A percentile compares a stretch with the other conserved stretches of the same genome.
Conservation (phyloP, 2,329 filamentous ascomycete genomes). For the Colletotrichum sp. region DNA sequence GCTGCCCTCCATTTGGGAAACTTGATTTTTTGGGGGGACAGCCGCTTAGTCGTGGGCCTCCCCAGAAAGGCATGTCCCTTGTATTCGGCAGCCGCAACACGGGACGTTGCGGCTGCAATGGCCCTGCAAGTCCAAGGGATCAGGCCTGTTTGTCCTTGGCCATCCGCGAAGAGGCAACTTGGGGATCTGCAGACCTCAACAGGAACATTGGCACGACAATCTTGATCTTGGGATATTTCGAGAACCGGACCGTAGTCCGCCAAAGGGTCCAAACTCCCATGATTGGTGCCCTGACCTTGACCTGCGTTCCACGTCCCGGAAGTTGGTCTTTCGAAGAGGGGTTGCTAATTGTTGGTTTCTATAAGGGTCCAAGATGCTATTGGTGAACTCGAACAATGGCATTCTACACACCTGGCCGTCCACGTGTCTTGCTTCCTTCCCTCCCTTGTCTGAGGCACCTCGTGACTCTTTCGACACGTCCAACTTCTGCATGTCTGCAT, state of each 20-base stretch:
- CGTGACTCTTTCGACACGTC: neutral
- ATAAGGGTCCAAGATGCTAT: neutral
- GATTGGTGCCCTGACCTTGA: neutral
- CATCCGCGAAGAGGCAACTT: neutral
- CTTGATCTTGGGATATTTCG: neutral
- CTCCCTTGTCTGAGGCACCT: neutral
- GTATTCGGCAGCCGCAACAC: neutral
- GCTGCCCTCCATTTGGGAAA: neutral
- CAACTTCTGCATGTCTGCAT: neutral
- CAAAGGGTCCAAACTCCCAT: neutral
- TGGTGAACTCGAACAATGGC: neutral
- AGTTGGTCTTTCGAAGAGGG: neutral
- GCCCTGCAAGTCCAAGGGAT: neutral
- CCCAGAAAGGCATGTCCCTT: slow-evolving; percentile 13
- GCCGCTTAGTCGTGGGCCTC: slow-evolving; percentile 2
- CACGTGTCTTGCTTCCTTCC: neutral
- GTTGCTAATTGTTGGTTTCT: neutral
- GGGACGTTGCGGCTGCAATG: neutral
- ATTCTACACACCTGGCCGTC: neutral
- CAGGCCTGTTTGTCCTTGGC: neutral
- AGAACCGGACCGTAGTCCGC: neutral
- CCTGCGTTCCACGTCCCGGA: neutral
- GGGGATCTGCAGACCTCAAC: neutral
- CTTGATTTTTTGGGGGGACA: slow-evolving; percentile 7
- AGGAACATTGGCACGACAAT: neutral